Conservation (phyloP, 2,329 filamentous ascomycete species). For the Fusarium praegraminearum region DNA sequence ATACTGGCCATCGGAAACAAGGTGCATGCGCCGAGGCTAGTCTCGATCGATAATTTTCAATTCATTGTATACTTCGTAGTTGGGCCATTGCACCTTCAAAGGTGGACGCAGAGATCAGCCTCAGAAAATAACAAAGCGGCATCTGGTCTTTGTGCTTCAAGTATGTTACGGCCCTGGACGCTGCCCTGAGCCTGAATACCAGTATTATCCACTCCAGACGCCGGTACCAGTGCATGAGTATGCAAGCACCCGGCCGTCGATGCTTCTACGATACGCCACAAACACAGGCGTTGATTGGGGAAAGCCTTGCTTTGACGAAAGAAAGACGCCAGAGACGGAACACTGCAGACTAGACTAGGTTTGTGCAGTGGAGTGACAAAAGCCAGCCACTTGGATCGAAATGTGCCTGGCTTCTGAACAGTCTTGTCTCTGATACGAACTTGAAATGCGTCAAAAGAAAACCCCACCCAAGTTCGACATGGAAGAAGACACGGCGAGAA, state of each 20-base stretch:
- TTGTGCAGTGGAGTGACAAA: slow-evolving; percentile 34
- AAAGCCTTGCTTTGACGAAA: slow-evolving; percentile 48
- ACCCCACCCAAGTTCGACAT: slow-evolving; percentile 12
- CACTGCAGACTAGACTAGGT: slow-evolving; percentile 45
- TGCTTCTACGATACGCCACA: slow-evolving; percentile 62
- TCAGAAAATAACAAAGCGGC: slow-evolving; percentile 25
- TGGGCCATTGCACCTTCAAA: slow-evolving; percentile 12
- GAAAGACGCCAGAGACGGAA: slow-evolving; percentile 45
- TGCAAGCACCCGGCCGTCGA: slow-evolving; percentile 63
- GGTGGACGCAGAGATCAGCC: slow-evolving; percentile 28
- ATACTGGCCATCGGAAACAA: slow-evolving; percentile 26
- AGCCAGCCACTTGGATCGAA: slow-evolving; percentile 38
- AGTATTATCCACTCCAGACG: slow-evolving; percentile 30
- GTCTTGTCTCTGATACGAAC: slow-evolving; percentile 40
- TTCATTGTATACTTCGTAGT: slow-evolving; percentile 12
- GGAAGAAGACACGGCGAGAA: slow-evolving; percentile 15
- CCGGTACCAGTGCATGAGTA: slow-evolving; percentile 54
- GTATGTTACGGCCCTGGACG: slow-evolving; percentile 32
- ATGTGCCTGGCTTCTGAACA: slow-evolving; percentile 36
- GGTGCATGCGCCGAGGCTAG: slow-evolving; percentile 30
- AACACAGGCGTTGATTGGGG: slow-evolving; percentile 58
- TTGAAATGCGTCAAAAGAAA: slow-evolving; percentile 18
- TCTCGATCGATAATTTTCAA: slow-evolving; percentile 23
- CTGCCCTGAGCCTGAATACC: slow-evolving; percentile 40
- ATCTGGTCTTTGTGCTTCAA: slow-evolving; percentile 33